Evolutionary conservation across 2,329 filamentous ascomycete species (phyloP).

Genomic region (Dactylellina sp.): DNA sequence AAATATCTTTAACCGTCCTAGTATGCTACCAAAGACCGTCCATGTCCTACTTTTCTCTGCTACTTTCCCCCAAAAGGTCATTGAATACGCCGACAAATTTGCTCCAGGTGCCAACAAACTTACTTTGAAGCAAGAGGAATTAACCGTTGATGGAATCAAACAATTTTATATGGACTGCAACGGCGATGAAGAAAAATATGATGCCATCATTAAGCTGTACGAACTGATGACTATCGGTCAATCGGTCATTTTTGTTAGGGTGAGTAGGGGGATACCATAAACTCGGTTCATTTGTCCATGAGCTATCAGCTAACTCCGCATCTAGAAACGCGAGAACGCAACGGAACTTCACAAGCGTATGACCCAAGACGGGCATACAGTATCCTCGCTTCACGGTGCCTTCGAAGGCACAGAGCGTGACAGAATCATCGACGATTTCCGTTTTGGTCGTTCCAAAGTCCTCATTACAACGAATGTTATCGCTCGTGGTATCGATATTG

Average conservation of each 20-base stretch:
- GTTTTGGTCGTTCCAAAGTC: constrained; percentile 87
- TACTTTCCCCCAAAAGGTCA: constrained; percentile 87
- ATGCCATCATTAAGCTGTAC: constrained; percentile 89
- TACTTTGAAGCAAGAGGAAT: constrained; percentile 86
- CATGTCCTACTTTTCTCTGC: constrained; percentile 96
- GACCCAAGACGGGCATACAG: constrained; percentile 87
- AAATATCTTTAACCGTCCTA: constrained; percentile 62
- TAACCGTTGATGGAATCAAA: constrained; percentile 96
- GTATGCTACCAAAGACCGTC: constrained; percentile 77
- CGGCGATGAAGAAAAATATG: constrained; percentile 83
- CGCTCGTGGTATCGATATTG: constrained; percentile 93
- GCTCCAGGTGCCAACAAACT: constrained; percentile 88
- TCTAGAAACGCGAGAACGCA: constrained; percentile 84
- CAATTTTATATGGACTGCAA: constrained; percentile 97
- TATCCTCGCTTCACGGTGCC: constrained; percentile 88
- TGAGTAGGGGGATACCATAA: constrained; percentile 64
- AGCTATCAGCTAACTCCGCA: constrained; percentile 8
- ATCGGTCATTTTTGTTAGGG: constrained; percentile 97
- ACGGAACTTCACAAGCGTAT: constrained; percentile 86
- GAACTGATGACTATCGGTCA: constrained; percentile 96
- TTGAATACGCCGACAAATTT: constrained; percentile 84
- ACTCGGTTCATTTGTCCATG: neutral
- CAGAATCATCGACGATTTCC: constrained; percentile 84
- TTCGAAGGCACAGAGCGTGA: constrained; percentile 88
- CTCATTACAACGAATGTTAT: constrained; percentile 98